phyloP scores from a whole-genome alignment of 1,284 basidiomycete genomes.

The Ganoderma lucidum region DNA sequence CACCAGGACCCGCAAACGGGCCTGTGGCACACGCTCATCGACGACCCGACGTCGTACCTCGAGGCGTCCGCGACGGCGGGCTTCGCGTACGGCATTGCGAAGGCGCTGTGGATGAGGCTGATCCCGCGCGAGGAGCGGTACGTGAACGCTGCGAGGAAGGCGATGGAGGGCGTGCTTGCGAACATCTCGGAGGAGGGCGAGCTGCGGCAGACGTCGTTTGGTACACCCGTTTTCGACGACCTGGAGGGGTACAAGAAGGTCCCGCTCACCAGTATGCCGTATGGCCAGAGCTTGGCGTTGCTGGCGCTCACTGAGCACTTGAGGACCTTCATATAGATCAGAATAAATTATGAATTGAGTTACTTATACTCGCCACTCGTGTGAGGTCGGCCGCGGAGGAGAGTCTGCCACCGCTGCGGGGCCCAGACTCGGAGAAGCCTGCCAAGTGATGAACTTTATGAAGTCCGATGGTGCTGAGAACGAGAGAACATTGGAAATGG shows the following conservation, averaged over 20 bases:
- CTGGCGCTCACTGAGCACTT: slow-evolving; percentile 56
- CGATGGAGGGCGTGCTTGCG: slow-evolving; percentile 59
- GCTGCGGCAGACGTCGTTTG: slow-evolving; percentile 63
- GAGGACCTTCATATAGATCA: slow-evolving; percentile 48
- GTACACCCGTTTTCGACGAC: slow-evolving; percentile 64
- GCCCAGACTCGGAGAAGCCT: no score
- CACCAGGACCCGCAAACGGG: slow-evolving; percentile 59
- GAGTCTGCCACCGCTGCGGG: no score
- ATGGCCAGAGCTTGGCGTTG: slow-evolving; percentile 66
- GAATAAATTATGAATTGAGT: no score
- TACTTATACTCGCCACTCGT: no score
- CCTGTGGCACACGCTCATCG: slow-evolving; percentile 69
- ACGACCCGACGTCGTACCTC: slow-evolving; percentile 64
- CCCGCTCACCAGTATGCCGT: slow-evolving; percentile 69
- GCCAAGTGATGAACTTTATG: no score
- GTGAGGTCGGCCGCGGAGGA: no score
- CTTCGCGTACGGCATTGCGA: slow-evolving; percentile 68
- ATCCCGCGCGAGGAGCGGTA: slow-evolving; percentile 56
- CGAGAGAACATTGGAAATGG: no score
- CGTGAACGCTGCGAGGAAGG: slow-evolving; percentile 52
- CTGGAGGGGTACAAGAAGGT: slow-evolving; percentile 64
- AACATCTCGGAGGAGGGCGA: slow-evolving; percentile 64
- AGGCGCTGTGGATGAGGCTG: slow-evolving; percentile 58
- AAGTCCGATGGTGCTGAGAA: no score
- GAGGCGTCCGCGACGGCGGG: slow-evolving; percentile 69